Percentiles rank a stretch among this genome's conserved stretches.
Evolutionary conservation across 371 early-diverging fungal genomes (phyloP).

Genomic region (Rhizopus microsporus): DNA sequence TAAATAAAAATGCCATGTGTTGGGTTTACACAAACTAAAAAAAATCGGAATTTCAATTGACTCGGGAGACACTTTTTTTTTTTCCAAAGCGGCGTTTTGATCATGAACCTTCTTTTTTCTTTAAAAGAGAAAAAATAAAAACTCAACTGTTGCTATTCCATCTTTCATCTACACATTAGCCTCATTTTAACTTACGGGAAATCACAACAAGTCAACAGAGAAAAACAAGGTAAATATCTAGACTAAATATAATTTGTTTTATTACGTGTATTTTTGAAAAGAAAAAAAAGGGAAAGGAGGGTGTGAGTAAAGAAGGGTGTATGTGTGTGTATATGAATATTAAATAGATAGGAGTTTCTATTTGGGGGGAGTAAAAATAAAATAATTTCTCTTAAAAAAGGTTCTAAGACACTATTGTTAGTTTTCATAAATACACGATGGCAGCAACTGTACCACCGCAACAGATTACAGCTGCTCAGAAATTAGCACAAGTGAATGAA

Average conservation of each 20-base stretch:
- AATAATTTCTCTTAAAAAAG: neutral
- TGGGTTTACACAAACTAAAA: neutral
- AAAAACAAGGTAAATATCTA: neutral
- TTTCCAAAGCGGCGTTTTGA: too few relatives aligned
- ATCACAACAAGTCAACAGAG: neutral
- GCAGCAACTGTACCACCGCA: slow-evolving; percentile 32
- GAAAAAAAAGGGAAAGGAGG: neutral
- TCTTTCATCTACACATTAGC: too few relatives aligned
- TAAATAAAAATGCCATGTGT: neutral
- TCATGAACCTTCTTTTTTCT: too few relatives aligned
- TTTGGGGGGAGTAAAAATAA: neutral
- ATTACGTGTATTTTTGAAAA: too few relatives aligned
- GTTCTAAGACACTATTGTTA: neutral
- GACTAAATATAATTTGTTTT: neutral
- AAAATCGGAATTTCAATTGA: too few relatives aligned
- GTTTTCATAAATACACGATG: slow-evolving; percentile 14
- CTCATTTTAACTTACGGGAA: too few relatives aligned
- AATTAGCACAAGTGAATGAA: slow-evolving; percentile 66
- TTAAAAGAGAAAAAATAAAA: too few relatives aligned
- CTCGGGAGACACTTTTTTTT: neutral
- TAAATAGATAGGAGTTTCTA: neutral
- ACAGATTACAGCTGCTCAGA: slow-evolving; percentile 53
- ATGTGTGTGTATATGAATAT: neutral
- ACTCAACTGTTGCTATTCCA: too few relatives aligned
- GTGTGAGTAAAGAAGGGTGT: neutral